Conservation (phyloP, 148 eudicot species). For the Bassia scoparia region DNA sequence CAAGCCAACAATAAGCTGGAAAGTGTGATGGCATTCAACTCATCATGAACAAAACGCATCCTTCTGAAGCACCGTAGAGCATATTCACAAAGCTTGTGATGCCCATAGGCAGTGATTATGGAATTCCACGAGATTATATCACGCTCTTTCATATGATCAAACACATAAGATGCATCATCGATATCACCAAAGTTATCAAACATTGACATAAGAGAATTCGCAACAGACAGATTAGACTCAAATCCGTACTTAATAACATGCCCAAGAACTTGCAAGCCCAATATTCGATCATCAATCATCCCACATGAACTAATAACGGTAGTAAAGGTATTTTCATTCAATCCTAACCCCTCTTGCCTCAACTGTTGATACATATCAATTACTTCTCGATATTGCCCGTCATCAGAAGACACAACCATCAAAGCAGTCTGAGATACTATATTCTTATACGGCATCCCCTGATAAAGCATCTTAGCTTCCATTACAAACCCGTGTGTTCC, state of each 20-base stretch:
- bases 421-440: constrained; percentile 75
- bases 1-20: constrained; percentile 49
- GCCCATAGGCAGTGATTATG: constrained; percentile 53
- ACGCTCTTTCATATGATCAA: constrained; percentile 53
- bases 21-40: constrained; percentile 49
- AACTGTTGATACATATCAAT: constrained; percentile 40
- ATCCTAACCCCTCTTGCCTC: constrained; percentile 41
- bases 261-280: constrained; percentile 59
- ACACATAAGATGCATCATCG: constrained; percentile 46
- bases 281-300: constrained; percentile 48
- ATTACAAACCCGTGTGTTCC: constrained; percentile 44
- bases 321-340: constrained; percentile 60
- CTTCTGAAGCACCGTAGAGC: constrained; percentile 45
- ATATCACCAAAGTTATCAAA: constrained; percentile 48
- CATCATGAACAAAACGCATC: constrained; percentile 52
- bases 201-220: constrained; percentile 61
- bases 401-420: constrained; percentile 53
- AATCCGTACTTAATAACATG: constrained; percentile 58
- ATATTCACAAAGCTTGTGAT: constrained; percentile 40
- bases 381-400: constrained; percentile 35
- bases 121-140: constrained; percentile 85
- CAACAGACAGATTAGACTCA: constrained; percentile 53
- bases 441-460: constrained; percentile 59
- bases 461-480: constrained; percentile 44
- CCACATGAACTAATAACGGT: constrained; percentile 54